Percentiles rank a stretch among this genome's conserved stretches.
phyloP scores from a whole-genome alignment of 805 yeast genomes.

The Teunomyces pallodes region DNA sequence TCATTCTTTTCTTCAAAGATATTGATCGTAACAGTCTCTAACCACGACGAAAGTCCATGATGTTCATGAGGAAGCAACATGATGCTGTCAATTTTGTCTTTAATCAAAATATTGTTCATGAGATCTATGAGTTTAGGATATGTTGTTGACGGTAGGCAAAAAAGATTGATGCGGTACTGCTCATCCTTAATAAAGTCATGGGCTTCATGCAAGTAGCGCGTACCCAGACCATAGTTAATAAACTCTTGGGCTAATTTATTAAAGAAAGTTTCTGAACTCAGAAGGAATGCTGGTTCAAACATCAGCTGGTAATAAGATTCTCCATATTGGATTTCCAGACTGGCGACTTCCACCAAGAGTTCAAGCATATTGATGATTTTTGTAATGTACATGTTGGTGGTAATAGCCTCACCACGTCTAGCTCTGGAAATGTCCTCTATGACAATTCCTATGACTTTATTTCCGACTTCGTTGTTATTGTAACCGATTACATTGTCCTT shows the following conservation, averaged over 20 bases:
- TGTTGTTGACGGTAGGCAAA: constrained; percentile 55
- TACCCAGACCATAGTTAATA: constrained; percentile 43
- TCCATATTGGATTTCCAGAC: constrained; percentile 32
- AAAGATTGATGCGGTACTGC: constrained; percentile 45
- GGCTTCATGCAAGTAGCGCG: constrained; percentile 52
- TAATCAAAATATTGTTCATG: constrained; percentile 58
- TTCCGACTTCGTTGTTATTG: constrained; percentile 50
- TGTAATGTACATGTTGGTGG: constrained; percentile 53
- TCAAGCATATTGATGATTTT: constrained; percentile 71
- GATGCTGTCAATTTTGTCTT: constrained; percentile 54
- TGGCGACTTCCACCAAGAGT: constrained; percentile 44
- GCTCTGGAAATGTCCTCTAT: constrained; percentile 55
- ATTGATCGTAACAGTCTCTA: constrained; percentile 38
- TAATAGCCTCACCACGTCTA: constrained; percentile 52
- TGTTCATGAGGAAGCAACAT: constrained; percentile 44
- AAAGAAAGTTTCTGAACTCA: constrained; percentile 57
- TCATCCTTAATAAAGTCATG: constrained; percentile 61
- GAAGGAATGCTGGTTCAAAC: constrained; percentile 66
- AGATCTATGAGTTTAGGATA: constrained; percentile 52
- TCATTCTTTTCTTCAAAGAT: constrained; percentile 8
- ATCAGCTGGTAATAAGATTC: constrained; percentile 61
- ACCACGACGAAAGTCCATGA: constrained; percentile 61
- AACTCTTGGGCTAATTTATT: constrained; percentile 43
- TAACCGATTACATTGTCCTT: constrained; percentile 56
- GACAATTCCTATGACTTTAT: constrained; percentile 45